A percentile compares a stretch with the other conserved stretches of the same genome.
Conservation (phyloP, 2,329 filamentous ascomycete genomes). For the Pyricularia pennisetigena region DNA sequence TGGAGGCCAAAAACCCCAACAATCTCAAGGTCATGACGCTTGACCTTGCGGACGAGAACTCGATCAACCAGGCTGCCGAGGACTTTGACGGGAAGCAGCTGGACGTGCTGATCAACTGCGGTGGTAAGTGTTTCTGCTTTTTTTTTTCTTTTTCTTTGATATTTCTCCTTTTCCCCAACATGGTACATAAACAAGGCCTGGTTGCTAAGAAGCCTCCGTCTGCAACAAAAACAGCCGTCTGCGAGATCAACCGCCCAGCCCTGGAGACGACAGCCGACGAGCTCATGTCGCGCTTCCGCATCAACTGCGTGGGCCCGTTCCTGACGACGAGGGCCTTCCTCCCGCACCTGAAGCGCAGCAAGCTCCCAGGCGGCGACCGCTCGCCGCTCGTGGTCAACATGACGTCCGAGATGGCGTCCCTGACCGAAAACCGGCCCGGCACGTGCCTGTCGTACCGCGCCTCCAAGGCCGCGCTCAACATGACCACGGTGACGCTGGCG, state of each 20-base stretch:
- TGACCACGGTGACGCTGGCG: constrained; percentile 20
- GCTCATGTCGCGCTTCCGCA: constrained; percentile 3
- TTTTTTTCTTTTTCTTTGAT: not conserved
- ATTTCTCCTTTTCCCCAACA: not conserved
- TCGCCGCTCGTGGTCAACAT: constrained; percentile 6
- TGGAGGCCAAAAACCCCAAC: constrained; percentile 1
- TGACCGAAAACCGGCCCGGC: constrained; percentile 5
- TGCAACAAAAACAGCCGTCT: constrained; percentile 3
- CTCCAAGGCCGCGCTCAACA: constrained; percentile 27
- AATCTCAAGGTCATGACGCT: constrained; percentile 3
- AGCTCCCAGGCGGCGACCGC: not conserved
- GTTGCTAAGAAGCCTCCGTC: not conserved
- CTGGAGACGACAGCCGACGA: constrained; percentile 4
- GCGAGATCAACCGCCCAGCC: constrained; percentile 4
- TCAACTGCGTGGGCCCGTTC: constrained; percentile 5
- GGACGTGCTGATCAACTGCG: constrained; percentile 7
- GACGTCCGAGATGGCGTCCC: constrained; percentile 4
- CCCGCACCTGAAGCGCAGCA: constrained; percentile 2
- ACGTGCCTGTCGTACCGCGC: constrained; percentile 3
- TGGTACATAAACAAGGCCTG: not conserved
- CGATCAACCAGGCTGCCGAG: constrained; percentile 3
- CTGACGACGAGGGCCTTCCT: constrained; percentile 6
- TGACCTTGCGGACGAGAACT: constrained; percentile 6
- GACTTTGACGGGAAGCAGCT: constrained; percentile 2
- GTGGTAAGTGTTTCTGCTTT: constrained; percentile 1